phyloP scores from a whole-genome alignment of 2,329 filamentous ascomycete species.

The Aspergillus transmontanensis region DNA sequence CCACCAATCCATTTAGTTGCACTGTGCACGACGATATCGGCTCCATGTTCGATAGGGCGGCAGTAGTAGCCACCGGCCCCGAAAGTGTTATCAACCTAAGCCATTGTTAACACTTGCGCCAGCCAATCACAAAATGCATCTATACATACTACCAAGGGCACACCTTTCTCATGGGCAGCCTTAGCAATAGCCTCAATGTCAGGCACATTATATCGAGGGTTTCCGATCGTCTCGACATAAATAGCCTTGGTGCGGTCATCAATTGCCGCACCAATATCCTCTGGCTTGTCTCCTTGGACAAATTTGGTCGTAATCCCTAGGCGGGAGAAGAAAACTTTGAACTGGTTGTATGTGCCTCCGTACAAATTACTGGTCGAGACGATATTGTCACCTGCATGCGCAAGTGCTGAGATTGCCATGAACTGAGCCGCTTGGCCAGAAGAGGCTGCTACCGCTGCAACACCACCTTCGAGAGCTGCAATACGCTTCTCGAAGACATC shows the following conservation, averaged over 20 bases:
- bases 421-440: conserved; percentile 93
- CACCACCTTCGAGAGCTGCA: conserved; percentile 90
- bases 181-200: conserved; percentile 86
- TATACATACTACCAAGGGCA: conserved; percentile 61
- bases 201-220: conserved; percentile 89
- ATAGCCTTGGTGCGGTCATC: conserved; percentile 93
- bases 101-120: neutral
- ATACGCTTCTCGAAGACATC: conserved; percentile 97
- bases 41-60: conserved; percentile 84
- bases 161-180: conserved; percentile 71
- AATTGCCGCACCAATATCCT: conserved; percentile 78
- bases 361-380: conserved; percentile 88
- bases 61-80: conserved; percentile 89
- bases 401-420: conserved; percentile 83
- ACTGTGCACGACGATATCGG: conserved; percentile 91
- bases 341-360: conserved; percentile 95
- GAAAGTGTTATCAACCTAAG: conserved; percentile 87
- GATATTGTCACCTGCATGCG: conserved; percentile 88
- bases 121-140: neutral
- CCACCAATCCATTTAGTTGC: conserved; percentile 98
- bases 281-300: conserved; percentile 75
- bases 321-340: conserved; percentile 88
- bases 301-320: conserved; percentile 89
- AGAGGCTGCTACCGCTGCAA: conserved; percentile 78
- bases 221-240: conserved; percentile 90